These are phyloP conservation scores for Millerozyma acaciae DNA, from an alignment of 805 yeast genomes.

Conservation along the genomic window DNA sequence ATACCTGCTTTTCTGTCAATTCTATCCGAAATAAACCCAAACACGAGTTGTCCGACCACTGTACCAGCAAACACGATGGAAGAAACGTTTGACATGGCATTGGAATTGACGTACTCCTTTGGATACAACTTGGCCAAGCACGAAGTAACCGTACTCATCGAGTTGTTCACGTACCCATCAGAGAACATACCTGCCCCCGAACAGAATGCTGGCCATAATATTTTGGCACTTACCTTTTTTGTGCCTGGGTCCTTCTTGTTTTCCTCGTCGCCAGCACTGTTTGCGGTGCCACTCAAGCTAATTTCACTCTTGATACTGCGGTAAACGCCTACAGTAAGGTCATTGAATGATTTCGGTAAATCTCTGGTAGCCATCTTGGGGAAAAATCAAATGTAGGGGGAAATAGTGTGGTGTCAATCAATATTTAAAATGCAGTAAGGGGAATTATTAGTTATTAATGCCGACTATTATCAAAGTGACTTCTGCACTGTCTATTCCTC, in stretches of 20 bases:
- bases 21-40: slow-evolving; percentile 80
- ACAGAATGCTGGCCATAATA: slow-evolving; percentile 63
- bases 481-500: too few relatives aligned
- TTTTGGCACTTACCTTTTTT: slow-evolving; percentile 16
- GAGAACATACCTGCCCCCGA: slow-evolving; percentile 93
- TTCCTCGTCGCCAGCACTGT: slow-evolving; percentile 18
- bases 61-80: slow-evolving; percentile 92
- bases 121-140: slow-evolving; percentile 69
- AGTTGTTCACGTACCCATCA: slow-evolving; percentile 89
- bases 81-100: slow-evolving; percentile 74
- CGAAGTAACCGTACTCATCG: slow-evolving; percentile 73
- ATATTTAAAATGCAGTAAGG: too few relatives aligned
- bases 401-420: too few relatives aligned
- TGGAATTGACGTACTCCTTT: slow-evolving; percentile 52
- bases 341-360: slow-evolving; percentile 40
- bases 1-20: slow-evolving; percentile 79
- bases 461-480: too few relatives aligned
- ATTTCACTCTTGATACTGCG: slow-evolving; percentile 41
- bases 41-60: slow-evolving; percentile 76
- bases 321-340: slow-evolving; percentile 40
- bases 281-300: slow-evolving; percentile 27
- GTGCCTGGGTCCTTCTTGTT: slow-evolving; percentile 14
- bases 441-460: too few relatives aligned
- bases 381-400: too few relatives aligned
- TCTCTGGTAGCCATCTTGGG: slow-evolving; percentile 43